Evolutionary conservation across 345 rosid genomes (phyloP).

Genomic region (Eucalyptus marginata): DNA sequence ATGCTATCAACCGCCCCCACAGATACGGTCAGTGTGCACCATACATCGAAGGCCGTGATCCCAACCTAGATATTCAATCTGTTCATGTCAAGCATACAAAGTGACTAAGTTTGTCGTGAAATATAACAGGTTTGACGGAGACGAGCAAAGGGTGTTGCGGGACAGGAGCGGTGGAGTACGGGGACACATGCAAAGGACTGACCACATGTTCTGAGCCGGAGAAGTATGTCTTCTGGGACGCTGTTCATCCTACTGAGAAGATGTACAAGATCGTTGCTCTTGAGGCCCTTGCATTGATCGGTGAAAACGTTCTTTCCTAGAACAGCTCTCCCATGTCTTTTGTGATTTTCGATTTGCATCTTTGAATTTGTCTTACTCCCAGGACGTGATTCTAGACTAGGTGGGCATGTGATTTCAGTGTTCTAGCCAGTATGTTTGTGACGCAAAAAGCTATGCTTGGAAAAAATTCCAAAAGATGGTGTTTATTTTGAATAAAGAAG

Average conservation of each 20-base stretch:
- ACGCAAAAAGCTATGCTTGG: no score
- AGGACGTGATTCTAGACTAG: background rate
- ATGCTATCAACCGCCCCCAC: slow-evolving; percentile 37
- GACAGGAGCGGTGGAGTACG: slow-evolving; percentile 59
- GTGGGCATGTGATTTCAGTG: background rate
- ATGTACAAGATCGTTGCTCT: slow-evolving; percentile 60
- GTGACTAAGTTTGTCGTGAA: background rate
- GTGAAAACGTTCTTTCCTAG: background rate
- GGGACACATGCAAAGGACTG: slow-evolving; percentile 56
- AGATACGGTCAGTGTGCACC: slow-evolving; percentile 29
- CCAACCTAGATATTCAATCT: background rate
- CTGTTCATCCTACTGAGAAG: slow-evolving; percentile 72
- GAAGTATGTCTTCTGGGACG: slow-evolving; percentile 72
- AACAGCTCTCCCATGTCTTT: background rate
- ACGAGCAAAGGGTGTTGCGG: slow-evolving; percentile 68
- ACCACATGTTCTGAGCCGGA: slow-evolving; percentile 46
- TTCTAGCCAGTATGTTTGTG: background rate
- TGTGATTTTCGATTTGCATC: background rate
- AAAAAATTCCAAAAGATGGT: no score
- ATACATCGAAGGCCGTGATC: background rate
- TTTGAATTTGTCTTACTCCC: background rate
- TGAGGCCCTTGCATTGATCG: slow-evolving; percentile 25
- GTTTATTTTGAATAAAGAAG: no score
- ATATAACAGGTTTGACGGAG: slow-evolving; percentile 39
- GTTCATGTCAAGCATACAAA: background rate